Percentiles rank a stretch among this genome's conserved stretches.
Evolutionary conservation across 805 yeast genomes (phyloP).

Genomic region (Saccharomycopsis fermentans): DNA sequence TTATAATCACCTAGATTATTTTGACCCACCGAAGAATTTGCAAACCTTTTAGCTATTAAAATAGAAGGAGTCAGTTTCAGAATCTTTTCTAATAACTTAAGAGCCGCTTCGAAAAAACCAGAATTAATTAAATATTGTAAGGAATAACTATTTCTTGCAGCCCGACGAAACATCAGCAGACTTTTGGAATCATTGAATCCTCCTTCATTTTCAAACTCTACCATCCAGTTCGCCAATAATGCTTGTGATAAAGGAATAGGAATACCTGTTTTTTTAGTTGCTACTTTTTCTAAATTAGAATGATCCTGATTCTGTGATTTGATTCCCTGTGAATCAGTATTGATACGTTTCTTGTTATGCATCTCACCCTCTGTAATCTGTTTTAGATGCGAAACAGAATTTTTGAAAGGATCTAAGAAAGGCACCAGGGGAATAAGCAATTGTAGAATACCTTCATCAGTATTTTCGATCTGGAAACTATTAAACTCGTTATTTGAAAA

Average conservation of each 20-base stretch:
- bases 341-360: neutral
- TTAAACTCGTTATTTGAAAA: neutral
- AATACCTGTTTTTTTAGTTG: conserved; percentile 7
- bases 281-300: conserved; percentile 6
- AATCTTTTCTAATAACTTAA: conserved; percentile 1
- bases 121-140: neutral
- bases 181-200: conserved; percentile 6
- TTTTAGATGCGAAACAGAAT: conserved; percentile 12
- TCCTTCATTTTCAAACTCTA: conserved; percentile 7
- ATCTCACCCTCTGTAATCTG: conserved; percentile 11
- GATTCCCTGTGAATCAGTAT: neutral
- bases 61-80: neutral
- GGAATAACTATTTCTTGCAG: conserved; percentile 12
- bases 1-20: neutral
- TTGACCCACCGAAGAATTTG: neutral
- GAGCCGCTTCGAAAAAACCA: conserved; percentile 8
- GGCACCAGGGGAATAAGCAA: conserved; percentile 10
- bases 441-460: conserved; percentile 4
- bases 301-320: neutral
- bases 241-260: conserved; percentile 18
- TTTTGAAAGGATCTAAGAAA: conserved; percentile 11
- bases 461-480: conserved; percentile 3
- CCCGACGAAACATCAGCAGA: conserved; percentile 8
- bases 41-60: neutral
- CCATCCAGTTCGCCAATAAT: conserved; percentile 16